phyloP scores from a whole-genome alignment of 106 monocot genomes.

The Allium fistulosum region DNA sequence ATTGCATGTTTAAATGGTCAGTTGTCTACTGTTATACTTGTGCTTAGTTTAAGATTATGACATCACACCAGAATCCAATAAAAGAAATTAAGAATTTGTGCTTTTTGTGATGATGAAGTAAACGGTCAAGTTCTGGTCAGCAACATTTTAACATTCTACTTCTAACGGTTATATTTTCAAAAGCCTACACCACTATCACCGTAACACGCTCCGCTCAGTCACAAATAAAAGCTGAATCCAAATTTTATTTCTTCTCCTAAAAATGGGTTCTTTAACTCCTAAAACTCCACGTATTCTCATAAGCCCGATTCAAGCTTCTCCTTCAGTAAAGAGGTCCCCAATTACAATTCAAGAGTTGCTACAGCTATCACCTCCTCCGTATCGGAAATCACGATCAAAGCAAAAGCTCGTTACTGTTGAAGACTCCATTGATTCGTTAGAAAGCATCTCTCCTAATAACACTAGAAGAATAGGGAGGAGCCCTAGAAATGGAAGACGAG shows the following conservation, averaged over 20 bases:
- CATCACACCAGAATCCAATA: too few relatives aligned
- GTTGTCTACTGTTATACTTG: too few relatives aligned
- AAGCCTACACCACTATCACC: background rate
- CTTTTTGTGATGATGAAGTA: too few relatives aligned
- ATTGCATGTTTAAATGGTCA: too few relatives aligned
- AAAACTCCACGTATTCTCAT: background rate
- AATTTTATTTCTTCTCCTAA: background rate
- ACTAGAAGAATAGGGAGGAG: constrained; percentile 11
- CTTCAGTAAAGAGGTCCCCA: background rate
- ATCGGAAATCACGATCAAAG: background rate
- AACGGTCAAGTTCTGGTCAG: too few relatives aligned
- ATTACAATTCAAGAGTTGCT: background rate
- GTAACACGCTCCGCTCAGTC: too few relatives aligned
- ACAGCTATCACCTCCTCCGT: background rate
- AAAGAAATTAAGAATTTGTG: too few relatives aligned
- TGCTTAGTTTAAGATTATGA: too few relatives aligned
- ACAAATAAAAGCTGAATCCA: background rate
- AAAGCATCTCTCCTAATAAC: background rate
- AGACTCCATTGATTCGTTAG: background rate
- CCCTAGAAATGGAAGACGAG: constrained; percentile 36
- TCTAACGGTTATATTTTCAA: constrained; percentile 7
- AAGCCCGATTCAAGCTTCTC: background rate
- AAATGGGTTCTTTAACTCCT: constrained; percentile 2
- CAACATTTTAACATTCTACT: background rate
- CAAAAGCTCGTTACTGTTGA: background rate